Conservation (phyloP, 1,284 basidiomycete genomes). For the Cryptococcus sp. region DNA sequence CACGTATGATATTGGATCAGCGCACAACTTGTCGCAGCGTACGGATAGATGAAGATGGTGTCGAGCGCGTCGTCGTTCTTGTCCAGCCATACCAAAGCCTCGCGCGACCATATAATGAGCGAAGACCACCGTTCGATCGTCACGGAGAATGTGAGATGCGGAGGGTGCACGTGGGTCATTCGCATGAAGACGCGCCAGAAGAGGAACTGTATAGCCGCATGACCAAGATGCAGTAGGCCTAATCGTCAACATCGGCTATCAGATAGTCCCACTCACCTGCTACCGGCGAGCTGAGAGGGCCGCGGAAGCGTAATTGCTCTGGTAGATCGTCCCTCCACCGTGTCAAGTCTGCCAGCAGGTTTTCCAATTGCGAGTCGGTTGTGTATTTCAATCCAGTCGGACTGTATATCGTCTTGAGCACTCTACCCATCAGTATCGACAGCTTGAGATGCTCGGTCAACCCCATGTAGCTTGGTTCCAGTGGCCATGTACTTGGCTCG, state of each 20-base stretch:
- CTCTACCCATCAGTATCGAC: slow-evolving; percentile 80
- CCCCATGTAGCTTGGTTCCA: slow-evolving; percentile 30
- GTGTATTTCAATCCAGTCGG: slow-evolving; percentile 81
- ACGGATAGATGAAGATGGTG: slow-evolving; percentile 80
- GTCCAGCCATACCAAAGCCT: slow-evolving; percentile 87
- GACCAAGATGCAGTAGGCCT: slow-evolving; percentile 82
- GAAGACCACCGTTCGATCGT: slow-evolving; percentile 76
- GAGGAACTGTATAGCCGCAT: slow-evolving; percentile 72
- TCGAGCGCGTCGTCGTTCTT: slow-evolving; percentile 78
- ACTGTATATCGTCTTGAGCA: slow-evolving; percentile 81
- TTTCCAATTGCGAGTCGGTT: slow-evolving; percentile 72
- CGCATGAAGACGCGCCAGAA: slow-evolving; percentile 94
- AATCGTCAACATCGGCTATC: slow-evolving; percentile 38
- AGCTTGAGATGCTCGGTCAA: slow-evolving; percentile 76
- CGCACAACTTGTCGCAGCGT: slow-evolving; percentile 85
- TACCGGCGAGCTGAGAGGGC: slow-evolving; percentile 60
- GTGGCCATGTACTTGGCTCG: slow-evolving; percentile 62
- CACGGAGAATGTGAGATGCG: slow-evolving; percentile 78
- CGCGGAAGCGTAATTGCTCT: slow-evolving; percentile 69
- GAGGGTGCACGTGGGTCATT: slow-evolving; percentile 81
- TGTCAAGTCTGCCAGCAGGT: slow-evolving; percentile 72
- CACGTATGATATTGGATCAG: slow-evolving; percentile 93
- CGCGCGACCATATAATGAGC: slow-evolving; percentile 70
- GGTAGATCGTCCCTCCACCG: slow-evolving; percentile 75
- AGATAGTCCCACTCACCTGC: slow-evolving; percentile 45